A percentile compares a stretch with the other conserved stretches of the same genome.
These are phyloP conservation scores for Smittium culicis DNA, from an alignment of 371 early-diverging fungal genomes.

Conservation along the genomic window DNA sequence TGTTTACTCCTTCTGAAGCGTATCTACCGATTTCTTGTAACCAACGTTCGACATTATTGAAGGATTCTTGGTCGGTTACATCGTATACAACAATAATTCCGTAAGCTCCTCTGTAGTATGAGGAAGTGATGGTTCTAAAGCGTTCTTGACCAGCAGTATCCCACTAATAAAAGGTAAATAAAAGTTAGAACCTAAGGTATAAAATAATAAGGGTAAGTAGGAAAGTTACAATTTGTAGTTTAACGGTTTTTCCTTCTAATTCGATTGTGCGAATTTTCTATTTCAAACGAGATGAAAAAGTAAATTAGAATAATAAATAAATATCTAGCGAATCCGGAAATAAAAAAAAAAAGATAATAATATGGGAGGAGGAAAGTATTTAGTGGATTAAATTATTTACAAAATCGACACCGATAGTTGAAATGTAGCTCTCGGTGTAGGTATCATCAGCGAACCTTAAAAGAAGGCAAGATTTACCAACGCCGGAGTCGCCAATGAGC, in stretches of 20 bases:
- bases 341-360: slow-evolving; percentile 91
- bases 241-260: slow-evolving; percentile 94
- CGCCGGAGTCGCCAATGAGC: slow-evolving; percentile 97
- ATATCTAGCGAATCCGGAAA: neutral
- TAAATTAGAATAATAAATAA: slow-evolving; percentile 58
- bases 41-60: slow-evolving; percentile 88
- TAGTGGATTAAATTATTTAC: slow-evolving; percentile 99
- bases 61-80: slow-evolving; percentile 90
- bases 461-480: slow-evolving; percentile 96
- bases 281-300: no score
- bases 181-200: neutral
- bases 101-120: slow-evolving; percentile 98
- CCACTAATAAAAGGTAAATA: slow-evolving; percentile 58
- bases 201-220: neutral
- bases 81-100: slow-evolving; percentile 98
- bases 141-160: slow-evolving; percentile 99
- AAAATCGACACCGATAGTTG: slow-evolving; percentile 99
- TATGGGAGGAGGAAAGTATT: slow-evolving; percentile 97
- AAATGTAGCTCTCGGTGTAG: slow-evolving; percentile 95
- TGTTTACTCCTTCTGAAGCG: slow-evolving; percentile 85
- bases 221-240: slow-evolving; percentile 89
- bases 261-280: slow-evolving; percentile 98
- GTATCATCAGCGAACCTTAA: slow-evolving; percentile 96
- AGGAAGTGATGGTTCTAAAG: slow-evolving; percentile 97
- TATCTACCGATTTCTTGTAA: slow-evolving; percentile 95